A percentile compares a stretch with the other conserved stretches of the same genome.
Evolutionary conservation across 2,329 filamentous ascomycete species (phyloP).

Genomic region (Fusarium kyushuense): DNA sequence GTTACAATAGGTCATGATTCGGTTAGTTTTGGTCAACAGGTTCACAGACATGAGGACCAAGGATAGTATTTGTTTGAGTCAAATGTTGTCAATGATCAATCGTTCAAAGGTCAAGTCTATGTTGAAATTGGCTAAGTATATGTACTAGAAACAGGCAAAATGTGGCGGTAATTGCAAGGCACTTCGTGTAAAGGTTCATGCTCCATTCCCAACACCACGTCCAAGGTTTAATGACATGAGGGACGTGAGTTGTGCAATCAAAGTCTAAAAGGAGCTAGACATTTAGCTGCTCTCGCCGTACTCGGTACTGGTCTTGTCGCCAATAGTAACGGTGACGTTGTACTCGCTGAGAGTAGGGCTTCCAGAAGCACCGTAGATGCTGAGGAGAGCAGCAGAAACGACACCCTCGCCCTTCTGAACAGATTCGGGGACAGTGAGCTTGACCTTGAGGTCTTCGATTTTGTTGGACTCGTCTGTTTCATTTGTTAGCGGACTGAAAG

Average conservation of each 20-base stretch:
- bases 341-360: slow-evolving; percentile 43
- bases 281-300: slow-evolving; percentile 34
- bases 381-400: slow-evolving; percentile 47
- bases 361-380: slow-evolving; percentile 47
- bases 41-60: background rate
- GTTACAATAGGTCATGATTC: background rate
- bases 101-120: slow-evolving; percentile 6
- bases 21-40: background rate
- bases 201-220: slow-evolving; percentile 22
- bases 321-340: slow-evolving; percentile 43
- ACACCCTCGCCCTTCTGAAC: slow-evolving; percentile 42
- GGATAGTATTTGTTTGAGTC: background rate
- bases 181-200: background rate
- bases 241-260: slow-evolving; percentile 1
- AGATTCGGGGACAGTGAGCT: slow-evolving; percentile 42
- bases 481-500: background rate
- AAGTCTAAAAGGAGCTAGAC: background rate
- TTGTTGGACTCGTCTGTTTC: slow-evolving; percentile 28
- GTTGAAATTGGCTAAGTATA: slow-evolving; percentile 11
- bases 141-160: slow-evolving; percentile 9
- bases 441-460: slow-evolving; percentile 48
- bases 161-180: background rate
- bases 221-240: slow-evolving; percentile 8
- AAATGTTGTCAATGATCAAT: background rate
- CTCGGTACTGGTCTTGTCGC: slow-evolving; percentile 40